Base-by-base conservation (phyloP, 768 basidiomycete species). In the Leccinum longicurvipes region DNA sequence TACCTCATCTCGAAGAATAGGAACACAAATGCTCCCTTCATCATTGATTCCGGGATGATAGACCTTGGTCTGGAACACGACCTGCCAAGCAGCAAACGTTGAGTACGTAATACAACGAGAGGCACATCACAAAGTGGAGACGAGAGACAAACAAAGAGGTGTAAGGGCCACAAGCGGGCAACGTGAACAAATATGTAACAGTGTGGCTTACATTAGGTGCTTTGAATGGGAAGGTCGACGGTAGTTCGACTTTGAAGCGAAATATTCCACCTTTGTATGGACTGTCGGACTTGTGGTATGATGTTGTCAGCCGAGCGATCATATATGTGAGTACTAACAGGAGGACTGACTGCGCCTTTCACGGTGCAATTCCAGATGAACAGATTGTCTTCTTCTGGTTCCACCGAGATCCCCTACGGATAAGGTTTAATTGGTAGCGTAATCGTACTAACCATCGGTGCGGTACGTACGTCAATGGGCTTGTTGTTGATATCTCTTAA, bases 31-130 rank as follows among this genome's bases (percentile, higher is more conserved):
- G 23, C 81, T 77, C 31, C 91, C 91, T 67, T 93, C 90, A 54
- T 93, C 91, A 60, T 93, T 91, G 69, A 93, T 89, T 34, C 92
- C 91, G 25, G 91, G 91, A 70, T 93, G 91, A 67, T 93, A 93
- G 46, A 93, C 87, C 79, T 85, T 92, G 53, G 91, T 93, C 39
- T 77, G 83, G 71, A 93, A 93, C 34, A 82, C 83, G 41, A 93
- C 89, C 91, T 93, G 57, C 47, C 51, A 54, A 47, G 45, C 47
- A 34, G 25, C 42, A 48, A 49, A 45, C 21, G 36, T 65, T 21
- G 53, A 57, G 29, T 58, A 68, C 62, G 67, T 65, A 63, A 62
- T 31, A 27, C 51, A 39, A 53, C 21, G 24, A 49, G 50, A 57
- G 29, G 28, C 41, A 47, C 36, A 23, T 31, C 19, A 12, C 32